Evolutionary conservation across 495 filamentous ascomycete genomes (phyloP), one percentile per base, ranked within the genome.

Genomic region (Filosporella fistucella): DNA sequence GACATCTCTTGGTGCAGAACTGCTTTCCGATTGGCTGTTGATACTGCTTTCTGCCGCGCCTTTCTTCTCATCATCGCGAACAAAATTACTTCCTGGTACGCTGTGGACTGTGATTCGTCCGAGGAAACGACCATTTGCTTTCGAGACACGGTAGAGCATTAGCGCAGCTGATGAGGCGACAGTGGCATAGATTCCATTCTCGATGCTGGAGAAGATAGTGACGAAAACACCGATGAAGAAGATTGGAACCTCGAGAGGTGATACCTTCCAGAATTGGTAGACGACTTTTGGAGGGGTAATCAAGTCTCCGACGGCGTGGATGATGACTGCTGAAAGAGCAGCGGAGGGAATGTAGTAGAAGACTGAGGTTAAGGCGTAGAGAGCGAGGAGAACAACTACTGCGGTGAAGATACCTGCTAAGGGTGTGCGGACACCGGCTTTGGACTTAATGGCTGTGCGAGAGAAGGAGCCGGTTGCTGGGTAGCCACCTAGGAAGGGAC

Each of bases 361-460:
- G 30, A 98, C 81, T 5, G 86, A 82, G 3, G 94, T 81, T 14
- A 97, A 72, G n/a, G 88, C 89, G 58, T 97, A 98, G 62, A 96
- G 93, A 47, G 93, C 90, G 14, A 97, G 72, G 0, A 97, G 77
- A 9, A 98, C 93, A 9, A 98, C 81, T 12, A 84, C 16, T 0
- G 87, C 91, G 6, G 93, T 98, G 52, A 97, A 90, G 18, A 91
- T 73, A 68, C 93, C 93, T 8, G 88, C 91, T 46, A 96, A 84
- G 0, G 93, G 93, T 11, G 90, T 95, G 4, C 91, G 83, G 2
- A 97, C 93, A 57, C 93, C 93, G 32, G 94, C 91, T 70, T 97
- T 98, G 1, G 90, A 91, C 67, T 97, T 96, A 71, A 98, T 97
- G 20, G 93, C 93, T 35, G 93, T 98, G 17, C 93, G 85, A n/a